Conservation (phyloP, 768 basidiomycete genomes). For the Fomitopsis serialis region DNA sequence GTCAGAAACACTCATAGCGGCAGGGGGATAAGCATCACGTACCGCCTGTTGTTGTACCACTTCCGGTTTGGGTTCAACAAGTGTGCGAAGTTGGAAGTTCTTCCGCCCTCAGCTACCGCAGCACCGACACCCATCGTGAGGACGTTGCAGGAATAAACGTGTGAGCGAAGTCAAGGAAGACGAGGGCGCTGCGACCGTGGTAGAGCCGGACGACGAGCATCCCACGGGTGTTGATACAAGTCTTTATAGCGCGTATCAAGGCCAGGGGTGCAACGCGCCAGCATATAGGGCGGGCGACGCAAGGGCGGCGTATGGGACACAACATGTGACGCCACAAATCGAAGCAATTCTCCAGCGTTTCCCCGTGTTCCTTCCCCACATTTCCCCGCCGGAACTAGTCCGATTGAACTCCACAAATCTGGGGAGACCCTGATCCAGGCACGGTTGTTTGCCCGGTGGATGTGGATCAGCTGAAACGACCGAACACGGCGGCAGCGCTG, state of each 20-base stretch:
- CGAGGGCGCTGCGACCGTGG: background rate
- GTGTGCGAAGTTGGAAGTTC: slow-evolving; percentile 38
- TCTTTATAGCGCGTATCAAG: background rate
- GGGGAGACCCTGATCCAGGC: background rate
- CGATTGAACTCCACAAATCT: background rate
- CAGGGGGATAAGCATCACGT: slow-evolving; percentile 9
- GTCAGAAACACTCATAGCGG: background rate
- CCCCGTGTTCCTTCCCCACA: slow-evolving; percentile 1
- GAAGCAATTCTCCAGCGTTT: slow-evolving; percentile 1
- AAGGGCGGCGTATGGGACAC: background rate
- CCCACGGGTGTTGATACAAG: background rate
- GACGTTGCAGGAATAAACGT: background rate
- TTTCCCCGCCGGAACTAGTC: slow-evolving; percentile 4
- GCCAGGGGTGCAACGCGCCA: background rate
- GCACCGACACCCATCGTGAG: slow-evolving; percentile 2
- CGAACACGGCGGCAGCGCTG: background rate
- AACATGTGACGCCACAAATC: background rate
- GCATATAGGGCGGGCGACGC: background rate
- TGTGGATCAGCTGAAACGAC: background rate
- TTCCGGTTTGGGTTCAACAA: slow-evolving; percentile 60
- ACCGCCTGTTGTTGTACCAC: slow-evolving; percentile 79
- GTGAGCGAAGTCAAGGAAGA: background rate
- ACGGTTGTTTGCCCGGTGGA: background rate
- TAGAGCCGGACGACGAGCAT: background rate
- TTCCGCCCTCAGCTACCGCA: slow-evolving; percentile 22